Evolutionary conservation across 1,284 basidiomycete species (phyloP), one percentile per base, ranked within the genome.

Genomic region (Cutaneotrichosporon dermatis): DNA sequence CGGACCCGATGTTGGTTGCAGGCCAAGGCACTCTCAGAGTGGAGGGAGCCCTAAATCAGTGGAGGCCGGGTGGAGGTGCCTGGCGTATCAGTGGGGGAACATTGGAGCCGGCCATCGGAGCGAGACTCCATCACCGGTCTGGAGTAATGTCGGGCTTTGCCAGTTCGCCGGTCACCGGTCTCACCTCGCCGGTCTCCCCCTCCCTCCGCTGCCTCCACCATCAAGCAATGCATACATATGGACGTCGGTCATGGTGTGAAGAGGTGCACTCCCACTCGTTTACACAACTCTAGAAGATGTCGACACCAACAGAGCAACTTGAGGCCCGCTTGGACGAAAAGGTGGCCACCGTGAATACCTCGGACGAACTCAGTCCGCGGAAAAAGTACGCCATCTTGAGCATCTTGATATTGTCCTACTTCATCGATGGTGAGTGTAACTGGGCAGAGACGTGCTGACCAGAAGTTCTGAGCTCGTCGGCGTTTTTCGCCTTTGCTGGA

Each of bases 401-500:
- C 6, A 45, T 45, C 44, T 25, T 45, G 9, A 45, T 10, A 4
- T 25, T 45, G 9, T 45, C 44, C 9, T 45, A 45, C 44, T 45
- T 45, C 25, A 45, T 45, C 16, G 44, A 45, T 11, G 44, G 44
- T 45, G 33, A 6, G 44, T 33, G 13, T 12, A 43, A 12, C 42
- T 15, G 13, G 12, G 25, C 44, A 10, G 5, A 8, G 9, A 4
- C 25, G 16, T 33, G 44, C 44, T 45, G 8, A 45, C 25, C 16
- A 45, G 16, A 43, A 60, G 57, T 62, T 13, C 43, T 45, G 34
- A 35, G 39, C 40, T 36, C 36, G 7, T 58, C 57, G 4, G 66
- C 61, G 9, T 68, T 62, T 63, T 66, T 61, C 53, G 55, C 70
- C 25, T 63, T 69, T 34, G 62, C 64, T 0, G 60, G 40, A 4